Evolutionary conservation across 306 rosid species (phyloP).

Genomic region (Trifolium fragiferum): DNA sequence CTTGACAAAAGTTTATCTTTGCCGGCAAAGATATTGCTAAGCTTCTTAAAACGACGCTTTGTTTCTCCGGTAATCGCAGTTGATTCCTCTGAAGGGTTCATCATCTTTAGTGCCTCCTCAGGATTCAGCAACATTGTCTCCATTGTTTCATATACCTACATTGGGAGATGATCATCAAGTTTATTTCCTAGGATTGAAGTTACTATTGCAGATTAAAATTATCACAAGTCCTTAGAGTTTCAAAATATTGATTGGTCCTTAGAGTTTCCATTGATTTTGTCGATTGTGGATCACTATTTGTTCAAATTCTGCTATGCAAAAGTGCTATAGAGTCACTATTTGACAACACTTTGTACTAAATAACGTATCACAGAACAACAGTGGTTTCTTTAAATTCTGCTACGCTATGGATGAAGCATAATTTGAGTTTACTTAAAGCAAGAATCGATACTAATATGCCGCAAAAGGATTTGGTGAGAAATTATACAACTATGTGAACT

Average conservation of each 20-base stretch:
- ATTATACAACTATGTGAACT: slow-evolving; percentile 25
- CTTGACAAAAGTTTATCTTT: slow-evolving; percentile 62
- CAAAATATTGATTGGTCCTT: slow-evolving; percentile 16
- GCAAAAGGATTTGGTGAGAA: slow-evolving; percentile 9
- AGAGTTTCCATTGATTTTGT: neutral
- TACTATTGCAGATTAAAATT: slow-evolving; percentile 16
- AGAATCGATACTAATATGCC: neutral
- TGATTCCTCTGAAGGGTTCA: slow-evolving; percentile 66
- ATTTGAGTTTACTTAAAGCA: too few species aligned
- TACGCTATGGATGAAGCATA: neutral
- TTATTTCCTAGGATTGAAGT: neutral
- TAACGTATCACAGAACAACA: neutral
- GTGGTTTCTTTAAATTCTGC: neutral
- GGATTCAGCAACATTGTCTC: slow-evolving; percentile 84
- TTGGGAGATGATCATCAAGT: neutral
- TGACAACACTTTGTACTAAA: neutral
- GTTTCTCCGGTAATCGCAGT: slow-evolving; percentile 47
- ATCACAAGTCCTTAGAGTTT: neutral
- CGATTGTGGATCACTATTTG: neutral
- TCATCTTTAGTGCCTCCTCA: slow-evolving; percentile 63
- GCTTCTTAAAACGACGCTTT: slow-evolving; percentile 67
- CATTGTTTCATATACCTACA: slow-evolving; percentile 86
- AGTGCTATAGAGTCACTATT: neutral
- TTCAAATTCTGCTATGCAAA: neutral
- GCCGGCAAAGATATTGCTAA: slow-evolving; percentile 71